Evolutionary conservation across 805 yeast genomes (phyloP).

Genomic region (Ogataea neopini): DNA sequence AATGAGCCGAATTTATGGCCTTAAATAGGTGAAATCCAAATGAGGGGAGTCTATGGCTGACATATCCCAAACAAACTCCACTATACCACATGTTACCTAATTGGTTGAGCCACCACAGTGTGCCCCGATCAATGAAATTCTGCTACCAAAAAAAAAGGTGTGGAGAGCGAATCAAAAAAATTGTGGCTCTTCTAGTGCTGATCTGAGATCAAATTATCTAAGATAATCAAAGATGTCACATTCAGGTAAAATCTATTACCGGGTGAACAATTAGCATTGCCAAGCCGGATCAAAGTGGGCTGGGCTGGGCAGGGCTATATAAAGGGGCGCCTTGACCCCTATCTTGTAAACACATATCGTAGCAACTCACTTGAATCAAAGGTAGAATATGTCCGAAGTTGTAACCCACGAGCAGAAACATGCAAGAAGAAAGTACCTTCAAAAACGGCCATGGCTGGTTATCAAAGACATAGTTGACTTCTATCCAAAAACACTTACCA

Average conservation of each 20-base stretch:
- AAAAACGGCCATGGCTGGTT: constrained; percentile 6
- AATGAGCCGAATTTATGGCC: not conserved
- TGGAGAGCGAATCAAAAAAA: not conserved
- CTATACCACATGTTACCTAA: no score
- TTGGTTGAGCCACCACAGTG: no score
- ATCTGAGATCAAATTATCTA: not conserved
- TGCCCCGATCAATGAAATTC: no score
- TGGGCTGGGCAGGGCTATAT: no score
- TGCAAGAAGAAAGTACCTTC: constrained; percentile 5
- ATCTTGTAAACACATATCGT: not conserved
- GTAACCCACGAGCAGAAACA: constrained; percentile 1
- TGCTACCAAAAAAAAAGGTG: no score
- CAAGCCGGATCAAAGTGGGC: no score
- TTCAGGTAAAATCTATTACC: no score
- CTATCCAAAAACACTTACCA: constrained; percentile 3
- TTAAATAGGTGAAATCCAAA: no score
- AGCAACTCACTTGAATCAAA: not conserved
- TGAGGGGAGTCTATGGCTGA: not conserved
- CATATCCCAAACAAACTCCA: no score
- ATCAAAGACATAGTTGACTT: constrained; percentile 3
- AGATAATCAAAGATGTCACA: no score
- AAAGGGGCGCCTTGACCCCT: no score
- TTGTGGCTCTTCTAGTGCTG: constrained; percentile 1
- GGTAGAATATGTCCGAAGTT: not conserved
- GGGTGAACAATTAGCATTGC: no score